Base-by-base conservation (phyloP, 805 yeast species). In the Metschnikowia orientalis region DNA sequence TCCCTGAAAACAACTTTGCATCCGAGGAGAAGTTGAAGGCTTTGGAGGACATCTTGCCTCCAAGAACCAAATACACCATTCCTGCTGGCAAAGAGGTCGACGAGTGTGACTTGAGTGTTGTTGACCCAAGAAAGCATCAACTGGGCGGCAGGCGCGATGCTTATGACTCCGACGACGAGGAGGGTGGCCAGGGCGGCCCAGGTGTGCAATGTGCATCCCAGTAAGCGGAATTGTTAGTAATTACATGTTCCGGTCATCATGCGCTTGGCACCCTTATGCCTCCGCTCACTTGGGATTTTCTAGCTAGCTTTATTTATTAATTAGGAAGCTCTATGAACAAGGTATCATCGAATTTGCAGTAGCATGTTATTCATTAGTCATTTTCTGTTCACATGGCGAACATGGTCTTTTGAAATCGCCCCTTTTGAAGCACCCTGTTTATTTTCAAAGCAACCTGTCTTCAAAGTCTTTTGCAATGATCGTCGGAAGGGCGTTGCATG, bases 41-140 rank as follows among this genome's bases (percentile, higher is more conserved):
- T 47, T 76, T 92, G 57, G 95, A 84, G 61, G 54, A 61, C 25
- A 71, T 87, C 30, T 73, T 92, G 59, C 97, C 98, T 26, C 61
- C 90, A 27, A 80, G 96, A 73, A 62, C 69, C 9, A 60, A 64
- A 37, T 62, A 71, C 18, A 49, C 59, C 18, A 68, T 85, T 50
- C 95, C 96, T 57, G 71, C 67, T 51, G 77, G 71, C 45, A 88
- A 81, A 30, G 78, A 73, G 42, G 77, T 85, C 42, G 97, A 88
- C 47, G 97, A 89, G 41, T 83, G 83, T 52, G 76, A 78, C 18
- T 61, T 87, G 53, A 67, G 71, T 26, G 88, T 79, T 26, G 76
- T 75, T 41, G 88, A 81, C 52, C 81, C 84, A 28, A 49, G 71
- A 48, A 75, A 73, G 63, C 81, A 82, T 47, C 63, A 59, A 40